Evolutionary conservation across 2,329 filamentous ascomycete species (phyloP).

Genomic region (Aspergillus viridinutans): DNA sequence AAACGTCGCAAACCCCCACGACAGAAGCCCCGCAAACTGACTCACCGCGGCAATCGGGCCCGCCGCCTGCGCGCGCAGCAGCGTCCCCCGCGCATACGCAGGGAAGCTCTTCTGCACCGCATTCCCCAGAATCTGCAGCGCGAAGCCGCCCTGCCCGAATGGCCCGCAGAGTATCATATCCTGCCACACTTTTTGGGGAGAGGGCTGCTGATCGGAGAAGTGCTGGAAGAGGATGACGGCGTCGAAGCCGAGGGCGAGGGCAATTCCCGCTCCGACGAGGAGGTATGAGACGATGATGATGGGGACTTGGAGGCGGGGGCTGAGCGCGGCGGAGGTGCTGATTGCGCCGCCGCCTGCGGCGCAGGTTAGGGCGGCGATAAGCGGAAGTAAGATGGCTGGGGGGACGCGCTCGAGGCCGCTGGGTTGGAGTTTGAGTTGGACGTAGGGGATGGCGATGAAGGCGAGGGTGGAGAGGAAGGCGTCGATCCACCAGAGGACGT

Average conservation of each 20-base stretch:
- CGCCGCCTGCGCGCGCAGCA: slow-evolving; percentile 33
- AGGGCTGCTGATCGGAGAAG: slow-evolving; percentile 21
- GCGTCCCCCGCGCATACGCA: slow-evolving; percentile 27
- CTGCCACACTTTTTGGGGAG: slow-evolving; percentile 26
- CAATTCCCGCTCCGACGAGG: slow-evolving; percentile 32
- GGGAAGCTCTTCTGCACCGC: slow-evolving; percentile 31
- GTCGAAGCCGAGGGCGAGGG: slow-evolving; percentile 29
- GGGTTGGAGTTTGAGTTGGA: slow-evolving; percentile 35
- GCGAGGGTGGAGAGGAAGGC: slow-evolving; percentile 29
- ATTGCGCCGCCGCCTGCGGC: slow-evolving; percentile 37
- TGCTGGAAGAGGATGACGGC: slow-evolving; percentile 32
- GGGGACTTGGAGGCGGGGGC: slow-evolving; percentile 31
- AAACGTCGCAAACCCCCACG: slow-evolving; percentile 40
- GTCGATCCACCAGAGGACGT: slow-evolving; percentile 42
- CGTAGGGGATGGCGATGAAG: slow-evolving; percentile 32
- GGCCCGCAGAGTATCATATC: slow-evolving; percentile 42
- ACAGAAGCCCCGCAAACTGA: slow-evolving; percentile 35
- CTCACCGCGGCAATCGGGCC: slow-evolving; percentile 29
- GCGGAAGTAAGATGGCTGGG: slow-evolving; percentile 34
- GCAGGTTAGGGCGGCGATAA: slow-evolving; percentile 38
- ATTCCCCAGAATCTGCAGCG: slow-evolving; percentile 36
- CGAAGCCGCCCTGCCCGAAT: slow-evolving; percentile 39
- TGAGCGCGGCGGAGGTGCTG: slow-evolving; percentile 26
- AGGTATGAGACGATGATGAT: slow-evolving; percentile 41
- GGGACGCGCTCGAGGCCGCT: slow-evolving; percentile 31